Evolutionary conservation across 2,329 filamentous ascomycete genomes (phyloP), one percentile per base, ranked within the genome.

Genomic region (Pyrenochaeta sp.): DNA sequence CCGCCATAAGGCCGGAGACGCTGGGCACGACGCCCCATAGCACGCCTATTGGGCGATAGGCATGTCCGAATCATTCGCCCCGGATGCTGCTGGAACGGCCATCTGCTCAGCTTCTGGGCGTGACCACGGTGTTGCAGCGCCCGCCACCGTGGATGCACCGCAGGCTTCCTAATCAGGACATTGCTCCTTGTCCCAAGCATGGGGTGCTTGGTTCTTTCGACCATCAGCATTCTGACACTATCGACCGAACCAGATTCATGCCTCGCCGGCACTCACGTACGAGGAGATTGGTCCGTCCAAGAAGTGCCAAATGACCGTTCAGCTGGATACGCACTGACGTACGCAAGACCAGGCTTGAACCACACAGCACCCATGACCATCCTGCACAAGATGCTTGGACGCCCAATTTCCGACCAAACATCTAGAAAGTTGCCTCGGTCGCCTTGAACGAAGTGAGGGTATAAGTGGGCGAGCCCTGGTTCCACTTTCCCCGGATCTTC

Each of bases 401-500:
- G 44, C 40, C 51, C 49, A 42, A 45, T 15, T 44, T 10, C 7
- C 31, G 42, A 36, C 45, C 15, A 41, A n/a, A 18, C 9, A 11
- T 18, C 17, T 21, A 20, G 32, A 45, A 30, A 58, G 32, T 39
- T 61, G 43, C 49, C 49, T 45, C 43, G 36, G 49, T 41, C 41
- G 12, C 30, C 7, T 20, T 36, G 18, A 18, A 14, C 11, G 14
- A 23, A 17, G 10, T 7, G 7, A 30, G 14, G 15, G 35, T 58
- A 58, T 55, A 60, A 47, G 40, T 15, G 40, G 23, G 37, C 31
- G 32, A 5, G 36, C 44, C 27, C 14, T 31, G 18, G 41, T 15
- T 27, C 9, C 23, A 5, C 23, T 27, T 27, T 5, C 23, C 23
- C 23, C 23, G 23, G 23, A 27, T 29, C 14, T 23, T 14, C 10